phyloP scores from a whole-genome alignment of 352 stramenopile species.

The Phytophthora brassicae region DNA sequence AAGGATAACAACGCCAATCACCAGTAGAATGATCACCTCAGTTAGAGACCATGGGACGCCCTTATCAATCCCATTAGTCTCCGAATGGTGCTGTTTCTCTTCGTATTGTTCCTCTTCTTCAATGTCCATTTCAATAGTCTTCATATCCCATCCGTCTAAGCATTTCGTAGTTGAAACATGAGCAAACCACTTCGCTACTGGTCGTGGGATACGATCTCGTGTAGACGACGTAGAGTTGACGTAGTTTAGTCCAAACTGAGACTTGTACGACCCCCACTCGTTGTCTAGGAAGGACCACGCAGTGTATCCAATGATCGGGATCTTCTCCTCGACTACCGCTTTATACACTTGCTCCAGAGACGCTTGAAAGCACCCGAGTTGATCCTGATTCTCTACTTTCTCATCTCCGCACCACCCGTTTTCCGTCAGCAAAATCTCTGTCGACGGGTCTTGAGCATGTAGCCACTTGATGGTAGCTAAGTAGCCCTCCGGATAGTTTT shows the following conservation, averaged over 20 bases:
- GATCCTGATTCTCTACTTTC: slow-evolving; percentile 54
- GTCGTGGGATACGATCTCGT: slow-evolving; percentile 35
- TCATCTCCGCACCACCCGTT: slow-evolving; percentile 70
- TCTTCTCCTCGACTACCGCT: slow-evolving; percentile 46
- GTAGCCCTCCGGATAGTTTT: slow-evolving; percentile 59
- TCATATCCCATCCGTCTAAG: slow-evolving; percentile 33
- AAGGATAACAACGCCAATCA: slow-evolving; percentile 29
- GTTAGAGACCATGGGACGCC: slow-evolving; percentile 32
- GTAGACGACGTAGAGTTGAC: too few relatives aligned
- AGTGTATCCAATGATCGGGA: slow-evolving; percentile 89
- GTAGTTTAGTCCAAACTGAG: slow-evolving; percentile 59
- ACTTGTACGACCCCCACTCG: slow-evolving; percentile 38
- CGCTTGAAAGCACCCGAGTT: slow-evolving; percentile 59
- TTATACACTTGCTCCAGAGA: slow-evolving; percentile 59
- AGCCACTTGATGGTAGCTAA: slow-evolving; percentile 52
- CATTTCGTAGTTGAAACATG: slow-evolving; percentile 60
- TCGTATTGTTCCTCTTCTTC: slow-evolving; percentile 8
- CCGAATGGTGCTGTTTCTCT: slow-evolving; percentile 8
- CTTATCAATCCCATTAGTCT: slow-evolving; percentile 7
- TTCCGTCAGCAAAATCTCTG: slow-evolving; percentile 57
- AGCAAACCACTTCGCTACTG: slow-evolving; percentile 61
- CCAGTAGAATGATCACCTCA: slow-evolving; percentile 32
- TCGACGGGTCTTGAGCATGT: slow-evolving; percentile 42
- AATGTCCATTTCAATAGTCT: slow-evolving; percentile 4
- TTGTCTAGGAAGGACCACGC: slow-evolving; percentile 75